A percentile compares a stretch with the other conserved stretches of the same genome.
These are phyloP conservation scores for Xylaria palmicola DNA, from an alignment of 495 filamentous ascomycete species.

Conservation along the genomic window DNA sequence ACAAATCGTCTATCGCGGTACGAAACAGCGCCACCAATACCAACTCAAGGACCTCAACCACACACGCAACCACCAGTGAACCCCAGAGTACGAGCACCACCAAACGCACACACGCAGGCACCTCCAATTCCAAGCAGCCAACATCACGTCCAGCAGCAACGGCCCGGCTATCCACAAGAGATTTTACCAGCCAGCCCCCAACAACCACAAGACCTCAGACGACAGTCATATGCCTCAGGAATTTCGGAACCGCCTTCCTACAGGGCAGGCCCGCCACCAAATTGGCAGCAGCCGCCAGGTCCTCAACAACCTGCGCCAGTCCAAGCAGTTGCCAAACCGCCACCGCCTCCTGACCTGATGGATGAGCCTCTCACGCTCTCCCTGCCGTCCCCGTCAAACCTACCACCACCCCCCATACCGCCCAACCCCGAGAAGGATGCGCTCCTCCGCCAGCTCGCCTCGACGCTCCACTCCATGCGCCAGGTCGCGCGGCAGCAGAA, in stretches of 20 bases:
- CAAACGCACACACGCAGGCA: conserved; percentile 23
- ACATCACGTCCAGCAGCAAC: conserved; percentile 37
- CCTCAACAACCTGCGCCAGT: conserved; percentile 24
- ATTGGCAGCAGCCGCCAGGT: conserved; percentile 24
- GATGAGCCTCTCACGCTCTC: conserved; percentile 65
- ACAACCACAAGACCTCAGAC: conserved; percentile 24
- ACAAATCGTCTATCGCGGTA: conserved; percentile 39
- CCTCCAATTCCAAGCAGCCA: conserved; percentile 22
- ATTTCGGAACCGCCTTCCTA: conserved; percentile 18
- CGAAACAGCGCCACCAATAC: conserved; percentile 43
- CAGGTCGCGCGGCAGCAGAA: conserved; percentile 63
- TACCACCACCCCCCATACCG: conserved; percentile 77
- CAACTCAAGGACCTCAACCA: conserved; percentile 28
- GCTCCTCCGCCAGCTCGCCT: conserved; percentile 74
- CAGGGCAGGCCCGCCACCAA: conserved; percentile 19
- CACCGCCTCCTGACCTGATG: conserved; percentile 65
- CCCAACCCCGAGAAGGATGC: conserved; percentile 96
- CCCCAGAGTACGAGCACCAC: conserved; percentile 2
- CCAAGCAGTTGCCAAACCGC: conserved; percentile 42
- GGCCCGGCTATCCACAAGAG: conserved; percentile 24
- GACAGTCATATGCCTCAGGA: conserved; percentile 18
- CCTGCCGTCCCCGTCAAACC: conserved; percentile 55
- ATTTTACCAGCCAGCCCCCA: conserved; percentile 20
- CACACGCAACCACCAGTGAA: conserved; percentile 17
- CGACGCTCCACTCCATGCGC: conserved; percentile 64